These are phyloP conservation scores for Chlorociboria aeruginascens DNA, from an alignment of 495 filamentous ascomycete species.

Conservation along the genomic window DNA sequence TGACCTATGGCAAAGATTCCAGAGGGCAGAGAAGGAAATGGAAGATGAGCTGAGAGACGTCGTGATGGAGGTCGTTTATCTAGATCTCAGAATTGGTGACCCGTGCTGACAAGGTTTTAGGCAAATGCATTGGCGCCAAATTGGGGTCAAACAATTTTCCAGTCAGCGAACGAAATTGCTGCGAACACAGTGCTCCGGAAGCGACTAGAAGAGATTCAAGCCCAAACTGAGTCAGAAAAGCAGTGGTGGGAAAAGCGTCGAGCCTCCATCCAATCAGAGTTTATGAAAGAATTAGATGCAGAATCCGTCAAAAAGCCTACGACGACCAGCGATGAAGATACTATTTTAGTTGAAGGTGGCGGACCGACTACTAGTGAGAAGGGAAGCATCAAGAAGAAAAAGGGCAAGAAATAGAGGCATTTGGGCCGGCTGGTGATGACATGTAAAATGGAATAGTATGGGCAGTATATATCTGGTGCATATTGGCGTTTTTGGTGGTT, in stretches of 20 bases:
- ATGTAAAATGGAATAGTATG: neutral
- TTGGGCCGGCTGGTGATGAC: neutral
- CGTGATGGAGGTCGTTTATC: conserved; percentile 64
- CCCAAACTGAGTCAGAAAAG: conserved; percentile 56
- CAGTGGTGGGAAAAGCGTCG: conserved; percentile 84
- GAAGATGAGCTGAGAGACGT: conserved; percentile 92
- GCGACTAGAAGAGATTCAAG: conserved; percentile 51
- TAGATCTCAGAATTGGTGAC: neutral
- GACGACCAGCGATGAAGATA: conserved; percentile 62
- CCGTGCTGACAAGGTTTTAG: conserved; percentile 25
- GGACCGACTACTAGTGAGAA: conserved; percentile 38
- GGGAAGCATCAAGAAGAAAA: conserved; percentile 51
- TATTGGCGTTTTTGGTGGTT: neutral
- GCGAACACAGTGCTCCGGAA: conserved; percentile 52
- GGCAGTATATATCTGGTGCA: neutral
- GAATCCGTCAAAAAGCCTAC: conserved; percentile 17
- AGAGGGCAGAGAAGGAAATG: conserved; percentile 90
- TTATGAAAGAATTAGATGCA: conserved; percentile 74
- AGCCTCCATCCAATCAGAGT: conserved; percentile 56
- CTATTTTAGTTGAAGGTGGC: conserved; percentile 68
- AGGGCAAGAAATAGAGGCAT: conserved; percentile 58
- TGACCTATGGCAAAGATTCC: conserved; percentile 89
- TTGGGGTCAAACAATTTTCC: conserved; percentile 94
- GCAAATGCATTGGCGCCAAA: conserved; percentile 76
- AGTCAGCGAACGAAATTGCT: conserved; percentile 78